Base-by-base conservation (phyloP, 202 grass and related monocot genomes). In the Sporobolus alterniflorus region DNA sequence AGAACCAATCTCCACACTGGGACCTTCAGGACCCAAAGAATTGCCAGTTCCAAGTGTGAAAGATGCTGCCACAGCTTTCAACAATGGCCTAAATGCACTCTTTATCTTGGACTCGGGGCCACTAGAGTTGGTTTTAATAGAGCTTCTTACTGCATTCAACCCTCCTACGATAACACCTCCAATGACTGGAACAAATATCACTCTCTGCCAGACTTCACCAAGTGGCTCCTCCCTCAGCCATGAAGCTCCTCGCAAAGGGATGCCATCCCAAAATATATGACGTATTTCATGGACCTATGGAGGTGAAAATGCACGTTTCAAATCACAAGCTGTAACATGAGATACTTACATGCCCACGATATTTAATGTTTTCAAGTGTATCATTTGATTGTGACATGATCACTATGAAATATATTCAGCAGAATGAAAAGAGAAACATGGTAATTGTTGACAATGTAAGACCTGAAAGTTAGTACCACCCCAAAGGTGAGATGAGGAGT, bases 31-130 rank as follows among this genome's bases (percentile, higher is more conserved):
- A 13, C 96, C 96, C 57, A 98, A 85, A 40, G 96, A 95, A 78
- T 98, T 98, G 43, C 90, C 96, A 21, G 96, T 98, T 86, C 96
- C 91, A 30, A 98, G 92, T 0, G 96, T 98, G 73, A 98, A 89
- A 74, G 96, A 88, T 90, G 92, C 96, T 34, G 89, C 89, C 65
- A 90, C 34, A 20, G 92, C 89, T 88, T 98, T 98, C 82, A 98
- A 78, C 64, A 91, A 67, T 82, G 90, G 90, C 70, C 83, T 85
- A 48, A 89, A 79, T 32, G 84, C 80, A 62, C 82, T 75, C 68
- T 59, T 93, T 60, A 89, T 64, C 73, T 57, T 77, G 79, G 88
- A 84, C 52, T 28, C 33, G 0, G 42, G 68, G 32, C 50, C 85
- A 65, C 82, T 71, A 75, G 92, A 88, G 56, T 52, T 55, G 3